phyloP scores from a whole-genome alignment of 441 rosid species.

The Syzygium malaccense region DNA sequence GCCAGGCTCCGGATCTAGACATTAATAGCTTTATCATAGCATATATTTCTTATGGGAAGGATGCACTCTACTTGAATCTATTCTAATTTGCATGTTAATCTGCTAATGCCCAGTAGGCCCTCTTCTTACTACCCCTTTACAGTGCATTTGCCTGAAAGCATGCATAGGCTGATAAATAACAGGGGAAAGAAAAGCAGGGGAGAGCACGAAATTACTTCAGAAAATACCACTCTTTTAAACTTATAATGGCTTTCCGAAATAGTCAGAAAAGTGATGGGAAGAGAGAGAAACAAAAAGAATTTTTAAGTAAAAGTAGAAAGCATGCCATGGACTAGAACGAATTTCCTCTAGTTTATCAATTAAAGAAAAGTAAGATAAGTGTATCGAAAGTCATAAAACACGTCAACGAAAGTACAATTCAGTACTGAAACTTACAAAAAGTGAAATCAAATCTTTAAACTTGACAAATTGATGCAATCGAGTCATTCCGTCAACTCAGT shows the following conservation, averaged over 20 bases:
- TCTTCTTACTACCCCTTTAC: neutral
- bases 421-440: too few species aligned
- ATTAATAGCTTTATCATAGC: neutral
- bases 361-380: neutral
- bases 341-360: neutral
- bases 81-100: neutral
- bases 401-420: too few species aligned
- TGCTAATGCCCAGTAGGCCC: neutral
- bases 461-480: neutral
- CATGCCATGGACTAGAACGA: neutral
- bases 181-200: neutral
- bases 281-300: neutral
- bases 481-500: neutral
- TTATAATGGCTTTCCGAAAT: neutral
- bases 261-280: neutral
- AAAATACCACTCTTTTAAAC: neutral
- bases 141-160: neutral
- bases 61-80: neutral
- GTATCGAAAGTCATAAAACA: neutral
- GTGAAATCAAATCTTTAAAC: neutral
- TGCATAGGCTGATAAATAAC: neutral
- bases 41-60: neutral
- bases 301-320: neutral
- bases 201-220: neutral
- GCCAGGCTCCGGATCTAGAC: conserved; percentile 49